Percentiles rank a stretch among this genome's conserved stretches.
phyloP scores from a whole-genome alignment of 2,329 filamentous ascomycete genomes.

The Zopfia rhizophila region DNA sequence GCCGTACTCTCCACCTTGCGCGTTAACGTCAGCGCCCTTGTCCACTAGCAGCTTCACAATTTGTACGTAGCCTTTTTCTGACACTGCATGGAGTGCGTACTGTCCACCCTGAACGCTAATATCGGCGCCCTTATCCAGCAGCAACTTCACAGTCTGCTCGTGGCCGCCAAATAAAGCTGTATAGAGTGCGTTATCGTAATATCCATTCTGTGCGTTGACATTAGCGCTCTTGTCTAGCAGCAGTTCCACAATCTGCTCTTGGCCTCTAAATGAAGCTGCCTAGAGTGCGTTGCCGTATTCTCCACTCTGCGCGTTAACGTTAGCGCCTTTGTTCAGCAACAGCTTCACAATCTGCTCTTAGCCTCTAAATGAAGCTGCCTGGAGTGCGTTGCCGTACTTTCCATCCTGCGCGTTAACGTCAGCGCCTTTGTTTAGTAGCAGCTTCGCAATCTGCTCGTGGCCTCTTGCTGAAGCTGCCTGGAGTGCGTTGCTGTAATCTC shows the following conservation, averaged over 20 bases:
- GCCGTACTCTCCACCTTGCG: constrained; percentile 3
- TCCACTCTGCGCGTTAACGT: too few species aligned
- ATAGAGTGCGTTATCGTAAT: constrained; percentile 10
- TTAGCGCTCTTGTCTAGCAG: constrained; percentile 8
- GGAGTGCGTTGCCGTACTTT: too few species aligned
- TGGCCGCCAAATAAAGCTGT: constrained; percentile 4
- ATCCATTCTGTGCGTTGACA: constrained; percentile 1
- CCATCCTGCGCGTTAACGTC: too few species aligned
- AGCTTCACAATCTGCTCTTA: too few species aligned
- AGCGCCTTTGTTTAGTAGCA: too few species aligned
- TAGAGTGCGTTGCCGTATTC: constrained; percentile 13
- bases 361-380: too few species aligned
- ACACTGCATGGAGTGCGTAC: constrained; percentile 6
- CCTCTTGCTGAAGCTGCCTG: constrained; percentile 10
- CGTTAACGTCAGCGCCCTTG: constrained; percentile 23
- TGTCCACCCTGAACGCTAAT: too few species aligned
- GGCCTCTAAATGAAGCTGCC: too few species aligned
- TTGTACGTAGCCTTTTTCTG: constrained; percentile 15
- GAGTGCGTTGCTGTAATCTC: constrained; percentile 8
- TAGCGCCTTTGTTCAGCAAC: too few species aligned
- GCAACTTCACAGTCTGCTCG: constrained; percentile 1
- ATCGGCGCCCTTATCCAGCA: constrained; percentile 6
- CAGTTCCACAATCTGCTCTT: constrained; percentile 4
- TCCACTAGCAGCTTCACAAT: constrained; percentile 32
- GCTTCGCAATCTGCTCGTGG: too few species aligned